Conservation (phyloP, 768 basidiomycete genomes). For the Rhizopogon sp. region DNA sequence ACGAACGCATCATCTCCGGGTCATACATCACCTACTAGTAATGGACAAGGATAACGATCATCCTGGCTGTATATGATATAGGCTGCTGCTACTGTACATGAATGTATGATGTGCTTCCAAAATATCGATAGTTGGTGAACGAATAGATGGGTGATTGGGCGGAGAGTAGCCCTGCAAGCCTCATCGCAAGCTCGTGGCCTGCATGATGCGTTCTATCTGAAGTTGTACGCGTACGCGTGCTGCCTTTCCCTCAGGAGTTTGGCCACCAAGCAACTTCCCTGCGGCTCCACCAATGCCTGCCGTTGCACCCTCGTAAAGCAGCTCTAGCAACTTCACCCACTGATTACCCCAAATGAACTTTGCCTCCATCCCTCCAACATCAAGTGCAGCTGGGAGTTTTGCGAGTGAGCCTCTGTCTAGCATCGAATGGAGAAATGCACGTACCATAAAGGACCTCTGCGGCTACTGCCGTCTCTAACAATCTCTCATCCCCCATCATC, state of each 20-base stretch:
- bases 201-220: conserved; percentile 61
- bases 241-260: conserved; percentile 54
- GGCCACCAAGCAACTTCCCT: conserved; percentile 51
- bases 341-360: conserved; percentile 68
- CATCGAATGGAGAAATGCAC: conserved; percentile 19
- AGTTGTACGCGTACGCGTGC: conserved; percentile 60
- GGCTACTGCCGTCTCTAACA: conserved; percentile 56
- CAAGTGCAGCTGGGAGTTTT: conserved; percentile 51
- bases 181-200: conserved; percentile 7
- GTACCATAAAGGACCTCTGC: conserved; percentile 66
- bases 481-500: conserved; percentile 43
- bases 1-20: background rate
- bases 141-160: background rate
- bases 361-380: conserved; percentile 63
- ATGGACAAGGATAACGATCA: background rate
- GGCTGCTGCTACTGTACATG: conserved; percentile 1
- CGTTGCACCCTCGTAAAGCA: conserved; percentile 62
- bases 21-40: background rate
- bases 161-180: background rate
- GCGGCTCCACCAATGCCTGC: conserved; percentile 38
- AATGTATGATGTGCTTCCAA: background rate
- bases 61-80: background rate
- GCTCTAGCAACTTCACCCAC: conserved; percentile 67
- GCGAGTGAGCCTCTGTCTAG: conserved; percentile 3
- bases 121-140: conserved; percentile 1